Conservation (phyloP, 192 early-diverging fungal species). For the Mortierella hygrophila region DNA sequence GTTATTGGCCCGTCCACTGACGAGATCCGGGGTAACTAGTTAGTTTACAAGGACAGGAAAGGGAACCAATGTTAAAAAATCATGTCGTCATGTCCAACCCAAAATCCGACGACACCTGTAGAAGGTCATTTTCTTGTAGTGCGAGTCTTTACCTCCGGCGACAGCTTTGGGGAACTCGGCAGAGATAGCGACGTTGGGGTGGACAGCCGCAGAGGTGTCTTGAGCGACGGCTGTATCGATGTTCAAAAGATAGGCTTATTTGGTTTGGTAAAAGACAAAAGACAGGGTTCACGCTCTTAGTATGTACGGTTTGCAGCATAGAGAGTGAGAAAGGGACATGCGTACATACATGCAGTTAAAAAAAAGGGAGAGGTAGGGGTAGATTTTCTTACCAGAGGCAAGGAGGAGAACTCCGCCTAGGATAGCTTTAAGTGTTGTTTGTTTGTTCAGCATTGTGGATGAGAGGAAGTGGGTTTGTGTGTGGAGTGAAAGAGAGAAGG, state of each 20-base stretch:
- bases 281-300: neutral
- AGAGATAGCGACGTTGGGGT: neutral
- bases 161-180: neutral
- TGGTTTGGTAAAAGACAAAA: neutral
- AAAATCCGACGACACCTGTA: neutral
- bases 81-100: neutral
- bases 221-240: neutral
- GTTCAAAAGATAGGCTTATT: neutral
- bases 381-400: neutral
- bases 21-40: slow-evolving; percentile 22
- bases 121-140: neutral
- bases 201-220: neutral
- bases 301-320: no score
- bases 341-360: neutral
- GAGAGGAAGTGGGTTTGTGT: neutral
- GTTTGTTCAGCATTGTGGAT: neutral
- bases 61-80: neutral
- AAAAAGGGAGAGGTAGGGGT: neutral
- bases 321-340: no score
- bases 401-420: neutral
- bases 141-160: neutral
- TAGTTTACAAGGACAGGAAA: no score
- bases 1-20: slow-evolving; percentile 21
- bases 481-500: neutral
- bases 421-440: neutral